Percentiles rank a stretch among this genome's conserved stretches.
phyloP scores from a whole-genome alignment of 805 yeast species.

The Cyberlindnera mississippiensis region DNA sequence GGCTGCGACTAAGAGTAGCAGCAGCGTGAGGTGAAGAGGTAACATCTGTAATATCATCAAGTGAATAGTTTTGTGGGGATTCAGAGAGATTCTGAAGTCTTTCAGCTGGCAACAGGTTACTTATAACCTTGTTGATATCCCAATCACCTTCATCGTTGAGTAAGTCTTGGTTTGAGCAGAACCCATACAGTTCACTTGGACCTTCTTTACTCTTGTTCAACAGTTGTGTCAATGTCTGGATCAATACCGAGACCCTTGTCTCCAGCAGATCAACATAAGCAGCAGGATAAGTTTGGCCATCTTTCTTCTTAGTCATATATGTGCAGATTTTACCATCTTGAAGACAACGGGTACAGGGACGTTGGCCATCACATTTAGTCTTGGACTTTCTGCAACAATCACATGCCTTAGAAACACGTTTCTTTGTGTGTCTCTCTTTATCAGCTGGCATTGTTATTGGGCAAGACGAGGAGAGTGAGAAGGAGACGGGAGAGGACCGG shows the following conservation, averaged over 20 bases:
- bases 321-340: conserved; percentile 55
- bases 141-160: conserved; percentile 22
- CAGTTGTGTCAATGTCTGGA: conserved; percentile 35
- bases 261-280: conserved; percentile 48
- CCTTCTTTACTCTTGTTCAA: conserved; percentile 19
- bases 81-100: conserved; percentile 25
- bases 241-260: conserved; percentile 45
- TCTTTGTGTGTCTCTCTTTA: conserved; percentile 13
- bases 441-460: conserved; percentile 4
- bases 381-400: conserved; percentile 43
- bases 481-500: too few relatives aligned
- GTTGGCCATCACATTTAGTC: conserved; percentile 44
- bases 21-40: conserved; percentile 4
- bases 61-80: conserved; percentile 20
- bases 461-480: too few relatives aligned
- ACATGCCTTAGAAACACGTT: conserved; percentile 36
- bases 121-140: conserved; percentile 27
- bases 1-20: conserved; percentile 11
- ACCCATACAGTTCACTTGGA: conserved; percentile 11
- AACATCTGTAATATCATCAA: conserved; percentile 25
- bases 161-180: conserved; percentile 19
- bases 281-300: conserved; percentile 40
- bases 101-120: conserved; percentile 20
- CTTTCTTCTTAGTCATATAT: conserved; percentile 49
- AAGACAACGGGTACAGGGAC: conserved; percentile 47